phyloP scores from a whole-genome alignment of 148 eudicot species.

The Nepenthes mirabilis region DNA sequence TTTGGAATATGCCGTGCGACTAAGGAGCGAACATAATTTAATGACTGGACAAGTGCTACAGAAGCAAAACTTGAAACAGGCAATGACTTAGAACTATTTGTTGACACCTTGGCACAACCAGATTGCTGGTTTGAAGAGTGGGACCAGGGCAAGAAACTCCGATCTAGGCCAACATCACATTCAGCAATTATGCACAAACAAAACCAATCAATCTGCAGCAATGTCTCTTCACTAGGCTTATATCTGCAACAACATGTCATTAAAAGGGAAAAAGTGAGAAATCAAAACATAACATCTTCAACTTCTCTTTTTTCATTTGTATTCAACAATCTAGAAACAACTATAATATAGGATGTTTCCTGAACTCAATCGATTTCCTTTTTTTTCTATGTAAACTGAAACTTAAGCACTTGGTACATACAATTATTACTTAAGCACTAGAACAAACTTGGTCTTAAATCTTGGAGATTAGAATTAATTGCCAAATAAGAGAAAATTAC shows the following conservation, averaged over 20 bases:
- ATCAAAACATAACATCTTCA: not conserved
- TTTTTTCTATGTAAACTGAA: too few relatives aligned
- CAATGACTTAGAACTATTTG: conserved; percentile 41
- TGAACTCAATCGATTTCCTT: too few relatives aligned
- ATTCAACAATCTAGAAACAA: too few relatives aligned
- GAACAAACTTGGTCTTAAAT: too few relatives aligned
- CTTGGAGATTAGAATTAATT: too few relatives aligned
- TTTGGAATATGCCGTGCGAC: conserved; percentile 81
- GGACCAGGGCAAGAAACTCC: conserved; percentile 58
- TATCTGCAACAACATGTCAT: conserved; percentile 42
- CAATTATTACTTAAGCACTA: too few relatives aligned
- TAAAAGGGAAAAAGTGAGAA: not conserved
- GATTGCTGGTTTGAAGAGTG: conserved; percentile 50
- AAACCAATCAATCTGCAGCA: conserved; percentile 81
- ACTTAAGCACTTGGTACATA: too few relatives aligned
- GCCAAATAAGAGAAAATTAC: too few relatives aligned
- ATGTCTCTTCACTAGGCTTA: conserved; percentile 91
- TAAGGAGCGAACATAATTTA: conserved; percentile 90
- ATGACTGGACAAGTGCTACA: conserved; percentile 66
- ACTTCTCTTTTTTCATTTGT: too few relatives aligned
- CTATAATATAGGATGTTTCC: too few relatives aligned
- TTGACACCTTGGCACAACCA: conserved; percentile 27
- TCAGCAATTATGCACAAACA: conserved; percentile 78
- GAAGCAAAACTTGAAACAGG: conserved; percentile 94
- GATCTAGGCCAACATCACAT: conserved; percentile 59